Percentiles rank a stretch among this genome's conserved stretches.
These are phyloP conservation scores for Apiospora koreana DNA, from an alignment of 2,329 filamentous ascomycete genomes.

Conservation along the genomic window DNA sequence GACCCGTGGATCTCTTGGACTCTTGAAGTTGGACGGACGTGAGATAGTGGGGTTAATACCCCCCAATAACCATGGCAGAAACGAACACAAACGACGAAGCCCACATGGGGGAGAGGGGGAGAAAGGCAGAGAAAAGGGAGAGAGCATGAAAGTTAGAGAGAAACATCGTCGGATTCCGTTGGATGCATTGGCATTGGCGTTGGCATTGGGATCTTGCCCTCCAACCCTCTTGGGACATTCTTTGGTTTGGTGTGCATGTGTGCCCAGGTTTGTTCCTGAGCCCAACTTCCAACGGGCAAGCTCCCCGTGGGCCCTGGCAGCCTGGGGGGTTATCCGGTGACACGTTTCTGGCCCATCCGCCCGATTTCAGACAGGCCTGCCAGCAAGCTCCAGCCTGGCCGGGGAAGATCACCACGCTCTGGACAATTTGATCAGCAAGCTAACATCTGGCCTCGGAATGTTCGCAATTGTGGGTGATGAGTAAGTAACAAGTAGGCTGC, in stretches of 20 bases:
- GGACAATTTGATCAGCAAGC: background rate
- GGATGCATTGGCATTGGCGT: background rate
- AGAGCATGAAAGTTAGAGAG: background rate
- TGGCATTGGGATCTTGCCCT: too few relatives aligned
- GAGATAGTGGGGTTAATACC: background rate
- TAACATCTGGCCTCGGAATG: background rate
- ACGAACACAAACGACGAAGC: background rate
- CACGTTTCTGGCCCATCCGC: background rate
- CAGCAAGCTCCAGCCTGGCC: background rate
- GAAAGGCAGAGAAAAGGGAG: background rate
- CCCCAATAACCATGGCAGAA: background rate
- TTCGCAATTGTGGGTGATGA: background rate
- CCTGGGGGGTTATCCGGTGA: background rate
- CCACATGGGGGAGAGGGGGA: background rate
- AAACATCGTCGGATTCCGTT: conserved; percentile 8
- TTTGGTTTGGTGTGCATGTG: background rate
- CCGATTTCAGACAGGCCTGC: background rate
- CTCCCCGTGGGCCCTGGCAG: background rate
- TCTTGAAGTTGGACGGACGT: too few relatives aligned
- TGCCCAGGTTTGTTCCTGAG: background rate
- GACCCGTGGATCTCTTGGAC: conserved; percentile 1
- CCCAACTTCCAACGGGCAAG: background rate
- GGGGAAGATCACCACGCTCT: background rate
- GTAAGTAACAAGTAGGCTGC: background rate
- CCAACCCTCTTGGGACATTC: background rate